phyloP scores from a whole-genome alignment of 2,329 filamentous ascomycete genomes.

The Magnaporthales sp. region DNA sequence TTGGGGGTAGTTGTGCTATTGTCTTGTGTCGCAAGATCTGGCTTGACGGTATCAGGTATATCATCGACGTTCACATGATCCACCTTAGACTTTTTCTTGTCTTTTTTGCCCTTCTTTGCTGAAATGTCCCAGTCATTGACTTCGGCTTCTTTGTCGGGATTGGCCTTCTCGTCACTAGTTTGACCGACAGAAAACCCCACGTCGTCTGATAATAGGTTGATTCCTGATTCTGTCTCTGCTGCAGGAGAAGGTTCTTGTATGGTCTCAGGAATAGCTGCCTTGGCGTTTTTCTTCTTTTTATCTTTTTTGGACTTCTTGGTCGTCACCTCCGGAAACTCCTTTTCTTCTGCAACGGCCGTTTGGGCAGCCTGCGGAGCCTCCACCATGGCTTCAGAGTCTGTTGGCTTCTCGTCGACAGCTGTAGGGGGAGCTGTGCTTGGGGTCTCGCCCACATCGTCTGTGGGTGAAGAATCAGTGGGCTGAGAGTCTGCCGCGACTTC shows the following conservation, averaged over 20 bases:
- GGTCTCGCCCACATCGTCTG: not conserved
- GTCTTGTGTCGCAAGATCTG: not conserved
- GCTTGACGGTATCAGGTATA: not conserved
- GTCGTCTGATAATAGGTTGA: not conserved
- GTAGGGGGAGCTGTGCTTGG: not conserved
- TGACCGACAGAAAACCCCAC: not conserved
- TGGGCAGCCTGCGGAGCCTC: not conserved
- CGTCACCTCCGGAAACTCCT: not conserved
- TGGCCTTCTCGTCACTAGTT: not conserved
- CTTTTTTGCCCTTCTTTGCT: not conserved
- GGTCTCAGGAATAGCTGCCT: not conserved
- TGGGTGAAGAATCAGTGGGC: not conserved
- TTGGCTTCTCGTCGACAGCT: not conserved
- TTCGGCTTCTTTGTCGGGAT: not conserved
- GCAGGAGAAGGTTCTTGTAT: not conserved
- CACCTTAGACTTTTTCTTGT: not conserved
- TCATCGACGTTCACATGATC: not conserved
- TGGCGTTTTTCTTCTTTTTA: slow-evolving; percentile 11
- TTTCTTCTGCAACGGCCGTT: not conserved
- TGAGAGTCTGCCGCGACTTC: not conserved
- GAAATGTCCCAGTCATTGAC: not conserved
- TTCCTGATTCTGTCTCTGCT: not conserved
- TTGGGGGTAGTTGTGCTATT: not conserved
- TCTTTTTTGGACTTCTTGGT: slow-evolving; percentile 6
- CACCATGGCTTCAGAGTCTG: not conserved